A percentile compares a stretch with the other conserved stretches of the same genome.
Conservation (phyloP, 2,329 filamentous ascomycete species). For the Aureobasidium sp. region DNA sequence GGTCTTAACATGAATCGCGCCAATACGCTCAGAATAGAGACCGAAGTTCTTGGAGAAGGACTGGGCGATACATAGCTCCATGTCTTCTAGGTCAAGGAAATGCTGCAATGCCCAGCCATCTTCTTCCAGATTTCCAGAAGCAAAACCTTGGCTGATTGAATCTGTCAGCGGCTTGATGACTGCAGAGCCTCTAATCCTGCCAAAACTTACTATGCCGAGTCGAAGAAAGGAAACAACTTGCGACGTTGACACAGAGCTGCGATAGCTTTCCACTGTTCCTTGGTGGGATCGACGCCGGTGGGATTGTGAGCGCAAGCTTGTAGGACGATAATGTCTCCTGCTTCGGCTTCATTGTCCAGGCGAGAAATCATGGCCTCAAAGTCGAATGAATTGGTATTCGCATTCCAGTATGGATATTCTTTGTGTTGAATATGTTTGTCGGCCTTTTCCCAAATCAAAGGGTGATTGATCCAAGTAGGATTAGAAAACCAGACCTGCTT, state of each 20-base stretch:
- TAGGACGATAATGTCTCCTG: constrained; percentile 40
- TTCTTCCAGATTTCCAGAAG: constrained; percentile 36
- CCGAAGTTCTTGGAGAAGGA: constrained; percentile 63
- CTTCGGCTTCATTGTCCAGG: constrained; percentile 29
- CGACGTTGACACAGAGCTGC: constrained; percentile 35
- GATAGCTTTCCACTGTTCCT: constrained; percentile 39
- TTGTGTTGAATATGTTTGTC: constrained; percentile 26
- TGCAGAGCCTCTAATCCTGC: too few relatives aligned
- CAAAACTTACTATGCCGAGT: constrained; percentile 45
- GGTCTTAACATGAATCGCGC: constrained; percentile 86
- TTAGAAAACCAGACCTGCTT: constrained; percentile 36
- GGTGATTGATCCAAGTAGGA: constrained; percentile 40
- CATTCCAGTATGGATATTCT: constrained; percentile 35
- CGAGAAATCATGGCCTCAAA: constrained; percentile 34
- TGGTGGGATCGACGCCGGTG: constrained; percentile 40
- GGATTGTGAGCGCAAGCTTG: constrained; percentile 45
- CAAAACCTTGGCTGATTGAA: constrained; percentile 46
- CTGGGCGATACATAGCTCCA: constrained; percentile 58
- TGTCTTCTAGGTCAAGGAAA: constrained; percentile 52
- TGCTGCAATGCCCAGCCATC: constrained; percentile 42
- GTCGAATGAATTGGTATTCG: constrained; percentile 30
- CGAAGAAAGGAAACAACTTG: constrained; percentile 41
- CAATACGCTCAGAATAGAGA: constrained; percentile 91
- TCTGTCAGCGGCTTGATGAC: too few relatives aligned
- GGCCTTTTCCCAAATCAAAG: constrained; percentile 34